Evolutionary conservation across 164 flowering plant genomes (phyloP), one percentile per base, ranked within the genome.

Genomic region (Cinnamomum micranthum): DNA sequence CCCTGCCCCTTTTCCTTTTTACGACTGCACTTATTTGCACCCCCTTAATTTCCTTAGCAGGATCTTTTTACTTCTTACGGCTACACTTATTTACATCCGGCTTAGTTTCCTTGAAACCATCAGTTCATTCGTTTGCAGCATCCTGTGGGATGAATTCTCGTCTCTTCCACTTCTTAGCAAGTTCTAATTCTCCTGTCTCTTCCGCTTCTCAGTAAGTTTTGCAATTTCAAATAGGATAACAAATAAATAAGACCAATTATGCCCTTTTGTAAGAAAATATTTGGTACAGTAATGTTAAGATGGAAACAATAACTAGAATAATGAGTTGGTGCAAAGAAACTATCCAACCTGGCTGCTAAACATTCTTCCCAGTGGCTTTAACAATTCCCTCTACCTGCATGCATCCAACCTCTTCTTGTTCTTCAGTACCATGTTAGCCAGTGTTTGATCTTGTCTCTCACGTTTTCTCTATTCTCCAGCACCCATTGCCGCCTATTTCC

Each of bases 341-440:
- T 50, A 11, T 20, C 65, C 10, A 72, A 87, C 92, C 91, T 82
- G 81, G n/a, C 9, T 59, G 73, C 60, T 72, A 69, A 47, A 3
- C 66, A 64, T 78, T 77, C 74, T 68, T 79, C n/a, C 11, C 60
- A 63, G 69, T 23, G 71, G 50, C 67, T 33, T 64, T 64, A 85
- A 72, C 3, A 78, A 59, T 77, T 81, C 81, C 77, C 75, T 81
- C 73, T 80, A 88, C 60, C 75, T 70, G 69, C 85, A 86, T 58
- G 88, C 87, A 85, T 82, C 72, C 82, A 83, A 70, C 73, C 79
- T 80, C 70, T 78, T 84, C 73, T 70, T 77, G 55, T 70, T 74
- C 11, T 6, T 50, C 25, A 51, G 5, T 24, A 12, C 22, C 31
- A 65, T 73, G 35, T 50, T 50, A 70, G 25, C 59, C 35, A 80